These are phyloP conservation scores for Tolypocladium pustulatum DNA, from an alignment of 2,329 filamentous ascomycete species.

Conservation along the genomic window DNA sequence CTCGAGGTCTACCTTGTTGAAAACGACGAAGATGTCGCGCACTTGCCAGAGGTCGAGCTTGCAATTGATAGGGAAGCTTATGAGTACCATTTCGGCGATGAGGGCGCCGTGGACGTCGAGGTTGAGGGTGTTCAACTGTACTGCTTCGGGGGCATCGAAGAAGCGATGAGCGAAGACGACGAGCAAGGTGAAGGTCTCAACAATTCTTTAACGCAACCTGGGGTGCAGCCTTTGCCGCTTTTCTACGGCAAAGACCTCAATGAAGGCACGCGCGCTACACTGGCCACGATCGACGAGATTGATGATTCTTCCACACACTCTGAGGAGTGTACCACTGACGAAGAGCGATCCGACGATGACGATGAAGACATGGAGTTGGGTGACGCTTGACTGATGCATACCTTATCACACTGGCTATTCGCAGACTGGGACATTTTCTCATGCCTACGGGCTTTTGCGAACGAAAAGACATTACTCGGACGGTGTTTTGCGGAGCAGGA, in stretches of 20 bases:
- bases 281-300: neutral
- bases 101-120: constrained; percentile 16
- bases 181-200: neutral
- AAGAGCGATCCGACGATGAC: neutral
- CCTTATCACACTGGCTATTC: neutral
- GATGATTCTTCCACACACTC: neutral
- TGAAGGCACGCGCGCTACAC: neutral
- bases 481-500: neutral
- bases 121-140: constrained; percentile 9
- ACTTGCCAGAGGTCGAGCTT: constrained; percentile 19
- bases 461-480: neutral
- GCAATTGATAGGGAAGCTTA: constrained; percentile 16
- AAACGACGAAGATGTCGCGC: constrained; percentile 12
- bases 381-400: neutral
- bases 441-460: neutral
- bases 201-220: neutral
- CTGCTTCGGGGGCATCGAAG: constrained; percentile 1
- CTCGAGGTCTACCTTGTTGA: constrained; percentile 18
- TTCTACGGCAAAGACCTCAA: neutral
- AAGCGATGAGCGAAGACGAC: neutral
- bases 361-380: neutral
- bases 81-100: constrained; percentile 11
- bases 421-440: neutral
- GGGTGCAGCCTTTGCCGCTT: neutral
- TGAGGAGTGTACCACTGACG: neutral